phyloP scores from a whole-genome alignment of 2,329 filamentous ascomycete genomes.

The Rhynchosporium graminicola region DNA sequence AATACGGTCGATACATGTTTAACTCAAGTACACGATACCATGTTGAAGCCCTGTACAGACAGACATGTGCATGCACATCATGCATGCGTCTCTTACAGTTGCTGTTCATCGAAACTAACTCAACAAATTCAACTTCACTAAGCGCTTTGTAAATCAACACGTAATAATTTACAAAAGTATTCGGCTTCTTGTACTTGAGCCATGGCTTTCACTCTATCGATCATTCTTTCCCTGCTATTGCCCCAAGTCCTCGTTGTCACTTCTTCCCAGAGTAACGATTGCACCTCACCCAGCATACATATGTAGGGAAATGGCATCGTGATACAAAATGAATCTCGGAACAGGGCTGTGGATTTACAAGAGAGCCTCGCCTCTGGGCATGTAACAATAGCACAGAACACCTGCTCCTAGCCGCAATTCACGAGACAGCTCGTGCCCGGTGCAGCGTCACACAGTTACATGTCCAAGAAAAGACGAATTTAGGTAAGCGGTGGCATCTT shows the following conservation, averaged over 20 bases:
- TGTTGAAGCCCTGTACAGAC: neutral
- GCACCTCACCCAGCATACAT: neutral
- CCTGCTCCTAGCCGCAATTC: neutral
- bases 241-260: neutral
- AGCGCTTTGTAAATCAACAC: neutral
- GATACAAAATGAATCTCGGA: neutral
- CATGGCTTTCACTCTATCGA: neutral
- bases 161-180: neutral
- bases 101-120: too few species aligned
- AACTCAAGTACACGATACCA: conserved; percentile 1
- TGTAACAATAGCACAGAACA: neutral
- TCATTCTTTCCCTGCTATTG: neutral
- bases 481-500: neutral
- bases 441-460: conserved; percentile 6
- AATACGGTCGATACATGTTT: conserved; percentile 4
- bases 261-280: neutral
- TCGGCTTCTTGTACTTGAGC: neutral
- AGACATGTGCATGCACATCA: neutral
- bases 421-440: neutral
- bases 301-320: neutral
- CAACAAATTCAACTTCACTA: neutral
- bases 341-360: neutral
- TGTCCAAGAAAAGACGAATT: neutral
- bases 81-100: neutral
- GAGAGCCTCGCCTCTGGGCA: conserved; percentile 7